Base-by-base conservation (phyloP, 768 basidiomycete genomes). In the Exsudoporus frostii region DNA sequence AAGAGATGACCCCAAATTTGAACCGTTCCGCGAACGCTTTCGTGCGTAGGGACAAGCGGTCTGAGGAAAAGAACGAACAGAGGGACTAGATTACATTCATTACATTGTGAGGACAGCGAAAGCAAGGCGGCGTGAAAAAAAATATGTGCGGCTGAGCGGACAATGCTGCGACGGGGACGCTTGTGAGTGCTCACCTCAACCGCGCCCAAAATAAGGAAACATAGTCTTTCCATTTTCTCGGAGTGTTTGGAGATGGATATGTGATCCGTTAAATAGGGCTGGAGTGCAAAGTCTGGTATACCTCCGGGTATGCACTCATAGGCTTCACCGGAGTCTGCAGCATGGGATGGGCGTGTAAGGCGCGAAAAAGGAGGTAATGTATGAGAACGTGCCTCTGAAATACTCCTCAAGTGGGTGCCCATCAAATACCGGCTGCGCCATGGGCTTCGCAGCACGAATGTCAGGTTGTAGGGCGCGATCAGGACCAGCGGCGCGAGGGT, bases 1-100 rank as follows among this genome's bases (percentile, higher is more conserved):
- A 90, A 4, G 89, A 89, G 54, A 91, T 90, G 4, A 91, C 80
- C 54, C 81, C 82, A 76, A 90, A 91, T 66, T 90, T 90, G 80
- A 92, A 90, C 38, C 80, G 85, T 69, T 92, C 89, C 9, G 82
- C 80, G 60, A 90, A 87, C 19, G 78, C 75, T 56, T 71, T 78
- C 4, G 75, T 66, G 7, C 73, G 66, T 53, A 58, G 68, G 24
- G 76, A 62, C 9, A 67, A 57, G 32, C 71, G 64, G 38, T 71
- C 64, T 6, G 74, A 68, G 38, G 56, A 49, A 33, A 80, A 69
- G 29, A 74, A 50, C 29, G 74, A 67, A 53, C 70, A 55, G 17
- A 79, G 56, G 32, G 73, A 59, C 80, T 80, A 60, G 37, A 52
- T 53, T 22, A 48, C 37, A 56, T 51, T 32, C 45, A 50, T 54